Evolutionary conservation across 2,329 filamentous ascomycete species (phyloP).

Genomic region (Colletotrichum godetiae): DNA sequence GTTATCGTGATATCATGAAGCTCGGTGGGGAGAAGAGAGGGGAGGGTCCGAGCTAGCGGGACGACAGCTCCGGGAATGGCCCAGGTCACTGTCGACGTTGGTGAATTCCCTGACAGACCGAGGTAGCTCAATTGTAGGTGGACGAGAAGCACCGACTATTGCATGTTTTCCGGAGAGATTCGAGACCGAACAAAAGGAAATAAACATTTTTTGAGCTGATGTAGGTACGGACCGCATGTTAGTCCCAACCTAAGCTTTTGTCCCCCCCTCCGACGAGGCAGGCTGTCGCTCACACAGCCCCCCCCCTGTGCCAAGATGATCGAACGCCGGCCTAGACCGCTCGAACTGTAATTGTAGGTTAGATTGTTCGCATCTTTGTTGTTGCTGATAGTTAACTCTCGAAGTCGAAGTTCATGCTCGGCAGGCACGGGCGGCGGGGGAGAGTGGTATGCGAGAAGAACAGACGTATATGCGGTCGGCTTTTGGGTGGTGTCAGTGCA

Average conservation of each 20-base stretch:
- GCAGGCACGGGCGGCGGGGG: background rate
- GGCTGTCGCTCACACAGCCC: too few species aligned
- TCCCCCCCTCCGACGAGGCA: too few species aligned
- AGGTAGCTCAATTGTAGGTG: background rate
- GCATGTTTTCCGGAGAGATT: too few species aligned
- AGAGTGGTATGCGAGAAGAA: background rate
- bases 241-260: too few species aligned
- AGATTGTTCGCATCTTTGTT: background rate
- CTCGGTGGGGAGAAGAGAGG: background rate
- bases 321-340: background rate
- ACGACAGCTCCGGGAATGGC: background rate
- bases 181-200: too few species aligned
- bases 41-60: background rate
- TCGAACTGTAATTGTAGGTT: background rate
- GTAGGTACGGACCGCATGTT: background rate
- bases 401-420: background rate
- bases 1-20: background rate
- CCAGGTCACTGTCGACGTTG: background rate
- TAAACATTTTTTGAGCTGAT: background rate
- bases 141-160: background rate
- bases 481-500: background rate
- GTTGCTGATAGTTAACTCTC: background rate
- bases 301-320: too few species aligned
- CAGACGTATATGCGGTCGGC: background rate
- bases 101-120: background rate